A percentile compares a stretch with the other conserved stretches of the same genome.
Evolutionary conservation across 1,284 basidiomycete species (phyloP).

Genomic region (Exobasidium rhododendri): DNA sequence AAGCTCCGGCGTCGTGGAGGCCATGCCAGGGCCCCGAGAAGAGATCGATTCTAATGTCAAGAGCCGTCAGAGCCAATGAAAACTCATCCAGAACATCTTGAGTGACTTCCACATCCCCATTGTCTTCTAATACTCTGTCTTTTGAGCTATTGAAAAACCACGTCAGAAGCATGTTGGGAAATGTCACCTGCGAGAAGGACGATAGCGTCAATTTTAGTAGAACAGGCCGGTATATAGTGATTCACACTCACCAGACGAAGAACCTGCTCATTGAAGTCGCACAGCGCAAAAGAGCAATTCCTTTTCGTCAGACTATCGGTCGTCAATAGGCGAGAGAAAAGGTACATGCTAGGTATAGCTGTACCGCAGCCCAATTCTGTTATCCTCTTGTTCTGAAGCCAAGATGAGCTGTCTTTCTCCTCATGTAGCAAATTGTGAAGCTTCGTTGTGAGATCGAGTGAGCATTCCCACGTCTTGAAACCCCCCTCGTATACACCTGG

Average conservation of each 20-base stretch:
- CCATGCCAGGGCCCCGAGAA: constrained; percentile 75
- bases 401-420: neutral
- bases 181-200: constrained; percentile 60
- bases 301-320: constrained; percentile 4
- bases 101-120: constrained; percentile 32
- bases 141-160: constrained; percentile 56
- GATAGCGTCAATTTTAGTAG: neutral
- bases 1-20: constrained; percentile 16
- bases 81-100: constrained; percentile 67
- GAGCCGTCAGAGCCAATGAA: constrained; percentile 60
- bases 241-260: constrained; percentile 65
- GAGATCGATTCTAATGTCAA: constrained; percentile 68
- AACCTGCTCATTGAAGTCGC: constrained; percentile 85
- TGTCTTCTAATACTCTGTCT: neutral
- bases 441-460: constrained; percentile 68
- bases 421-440: constrained; percentile 21
- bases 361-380: constrained; percentile 86
- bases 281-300: constrained; percentile 70
- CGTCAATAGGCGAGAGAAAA: constrained; percentile 66
- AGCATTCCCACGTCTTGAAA: constrained; percentile 96
- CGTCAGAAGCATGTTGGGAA: constrained; percentile 81
- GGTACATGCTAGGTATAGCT: constrained; percentile 73
- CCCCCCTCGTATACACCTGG: constrained; percentile 93
- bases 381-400: constrained; percentile 11
- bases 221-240: neutral